phyloP scores from a whole-genome alignment of 148 eudicot species.

The Rhododendron williamsianum region DNA sequence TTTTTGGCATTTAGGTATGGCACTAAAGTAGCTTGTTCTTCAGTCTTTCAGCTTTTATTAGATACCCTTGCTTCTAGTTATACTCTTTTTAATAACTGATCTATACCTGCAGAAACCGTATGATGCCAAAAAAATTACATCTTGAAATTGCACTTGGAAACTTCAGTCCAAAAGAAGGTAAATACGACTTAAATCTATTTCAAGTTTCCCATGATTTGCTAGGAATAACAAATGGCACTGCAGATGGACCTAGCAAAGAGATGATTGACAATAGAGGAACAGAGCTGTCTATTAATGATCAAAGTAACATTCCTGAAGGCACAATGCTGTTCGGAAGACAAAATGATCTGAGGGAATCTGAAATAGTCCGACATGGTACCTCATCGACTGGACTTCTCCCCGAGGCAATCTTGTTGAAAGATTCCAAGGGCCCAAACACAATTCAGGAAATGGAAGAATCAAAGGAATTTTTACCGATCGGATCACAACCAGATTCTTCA shows the following conservation, averaged over 20 bases:
- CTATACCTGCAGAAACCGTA: slow-evolving; percentile 56
- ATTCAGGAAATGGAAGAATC: slow-evolving; percentile 32
- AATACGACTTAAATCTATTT: slow-evolving; percentile 1
- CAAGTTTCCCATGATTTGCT: slow-evolving; percentile 7
- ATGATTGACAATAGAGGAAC: slow-evolving; percentile 49
- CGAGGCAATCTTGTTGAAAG: slow-evolving; percentile 34
- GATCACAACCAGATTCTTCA: slow-evolving; percentile 28
- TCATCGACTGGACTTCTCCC: slow-evolving; percentile 21
- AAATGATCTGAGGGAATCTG: slow-evolving; percentile 28
- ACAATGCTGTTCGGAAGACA: slow-evolving; percentile 35
- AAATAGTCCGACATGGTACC: slow-evolving; percentile 32
- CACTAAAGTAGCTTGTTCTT: not conserved
- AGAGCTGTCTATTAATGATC: slow-evolving; percentile 42
- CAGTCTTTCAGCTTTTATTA: not conserved
- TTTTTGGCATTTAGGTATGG: slow-evolving; percentile 79
- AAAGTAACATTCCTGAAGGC: slow-evolving; percentile 36
- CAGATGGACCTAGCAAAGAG: slow-evolving; percentile 67
- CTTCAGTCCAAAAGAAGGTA: slow-evolving; percentile 62
- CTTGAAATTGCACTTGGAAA: slow-evolving; percentile 94
- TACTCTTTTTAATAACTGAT: slow-evolving; percentile 10
- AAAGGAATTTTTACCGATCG: slow-evolving; percentile 28
- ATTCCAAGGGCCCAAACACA: slow-evolving; percentile 31
- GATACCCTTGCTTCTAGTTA: slow-evolving; percentile 1
- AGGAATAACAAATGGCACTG: slow-evolving; percentile 26
- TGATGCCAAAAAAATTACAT: slow-evolving; percentile 79